phyloP scores from a whole-genome alignment of 1,139 yeast genomes.

The Saccharomyces hybrid region DNA sequence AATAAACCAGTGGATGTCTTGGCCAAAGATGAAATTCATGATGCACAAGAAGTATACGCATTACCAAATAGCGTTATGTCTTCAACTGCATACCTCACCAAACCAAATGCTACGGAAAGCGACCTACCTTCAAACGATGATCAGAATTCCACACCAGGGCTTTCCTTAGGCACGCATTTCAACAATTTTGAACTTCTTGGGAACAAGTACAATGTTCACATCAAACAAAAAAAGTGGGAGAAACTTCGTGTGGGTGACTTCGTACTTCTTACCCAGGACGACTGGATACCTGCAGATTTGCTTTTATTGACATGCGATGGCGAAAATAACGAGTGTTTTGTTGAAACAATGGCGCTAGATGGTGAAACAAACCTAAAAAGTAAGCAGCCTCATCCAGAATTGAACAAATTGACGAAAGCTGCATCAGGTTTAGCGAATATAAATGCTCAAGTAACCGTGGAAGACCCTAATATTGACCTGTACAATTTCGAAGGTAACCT shows the following conservation, averaged over 20 bases:
- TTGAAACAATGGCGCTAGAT: constrained; percentile 95
- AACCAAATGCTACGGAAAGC: neutral
- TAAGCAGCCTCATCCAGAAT: constrained; percentile 56
- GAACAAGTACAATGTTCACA: constrained; percentile 26
- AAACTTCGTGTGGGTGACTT: constrained; percentile 80
- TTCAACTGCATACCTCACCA: constrained; percentile 3
- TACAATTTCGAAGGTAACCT: constrained; percentile 86
- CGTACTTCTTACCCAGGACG: constrained; percentile 63
- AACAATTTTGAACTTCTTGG: constrained; percentile 24
- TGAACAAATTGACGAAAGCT: constrained; percentile 43
- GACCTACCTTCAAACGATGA: neutral
- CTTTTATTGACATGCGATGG: constrained; percentile 60
- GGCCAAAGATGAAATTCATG: constrained; percentile 10
- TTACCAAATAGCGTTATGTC: constrained; percentile 2
- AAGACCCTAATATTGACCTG: constrained; percentile 85
- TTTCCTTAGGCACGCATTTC: constrained; percentile 13
- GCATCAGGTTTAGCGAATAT: constrained; percentile 47
- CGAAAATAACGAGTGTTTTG: constrained; percentile 64
- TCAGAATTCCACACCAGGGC: neutral
- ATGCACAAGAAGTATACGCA: constrained; percentile 2
- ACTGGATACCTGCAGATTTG: constrained; percentile 91
- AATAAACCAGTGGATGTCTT: constrained; percentile 42
- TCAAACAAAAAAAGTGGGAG: constrained; percentile 51
- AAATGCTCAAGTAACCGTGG: constrained; percentile 54
- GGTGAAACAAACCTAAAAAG: constrained; percentile 92